Conservation (phyloP, 108 stramenopile genomes). For the Skeletonema marinoi region DNA sequence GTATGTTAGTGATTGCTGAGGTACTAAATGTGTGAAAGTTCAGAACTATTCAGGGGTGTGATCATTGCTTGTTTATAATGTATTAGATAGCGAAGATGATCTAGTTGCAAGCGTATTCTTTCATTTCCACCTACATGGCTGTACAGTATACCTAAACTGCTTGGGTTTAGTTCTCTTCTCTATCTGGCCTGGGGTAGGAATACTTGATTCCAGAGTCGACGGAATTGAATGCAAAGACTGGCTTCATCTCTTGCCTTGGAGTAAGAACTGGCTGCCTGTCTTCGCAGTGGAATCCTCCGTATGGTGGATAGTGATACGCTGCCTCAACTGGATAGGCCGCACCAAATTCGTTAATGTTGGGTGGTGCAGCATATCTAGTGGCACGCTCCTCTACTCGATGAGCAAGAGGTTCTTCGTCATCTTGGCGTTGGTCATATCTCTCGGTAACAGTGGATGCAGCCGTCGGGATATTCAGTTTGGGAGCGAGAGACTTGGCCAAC, state of each 20-base stretch:
- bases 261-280: neutral
- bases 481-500: slow-evolving; percentile 16
- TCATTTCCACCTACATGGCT: neutral
- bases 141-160: neutral
- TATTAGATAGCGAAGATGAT: neutral
- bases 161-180: neutral
- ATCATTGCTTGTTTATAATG: neutral
- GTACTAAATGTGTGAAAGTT: too few species aligned
- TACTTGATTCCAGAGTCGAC: neutral
- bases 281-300: neutral
- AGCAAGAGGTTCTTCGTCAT: slow-evolving; percentile 22
- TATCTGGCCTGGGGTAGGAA: slow-evolving; percentile 31
- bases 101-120: neutral
- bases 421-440: slow-evolving; percentile 24
- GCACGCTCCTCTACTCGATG: slow-evolving; percentile 1
- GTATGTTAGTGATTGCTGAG: too few species aligned
- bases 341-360: neutral
- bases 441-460: neutral
- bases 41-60: too few species aligned
- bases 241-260: neutral
- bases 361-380: neutral
- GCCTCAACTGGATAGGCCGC: neutral
- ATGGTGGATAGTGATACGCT: neutral
- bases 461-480: neutral
- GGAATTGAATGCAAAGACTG: neutral